Conservation (phyloP, 176 grass and related monocot genomes). For the Dendrocalamus sinicus region DNA sequence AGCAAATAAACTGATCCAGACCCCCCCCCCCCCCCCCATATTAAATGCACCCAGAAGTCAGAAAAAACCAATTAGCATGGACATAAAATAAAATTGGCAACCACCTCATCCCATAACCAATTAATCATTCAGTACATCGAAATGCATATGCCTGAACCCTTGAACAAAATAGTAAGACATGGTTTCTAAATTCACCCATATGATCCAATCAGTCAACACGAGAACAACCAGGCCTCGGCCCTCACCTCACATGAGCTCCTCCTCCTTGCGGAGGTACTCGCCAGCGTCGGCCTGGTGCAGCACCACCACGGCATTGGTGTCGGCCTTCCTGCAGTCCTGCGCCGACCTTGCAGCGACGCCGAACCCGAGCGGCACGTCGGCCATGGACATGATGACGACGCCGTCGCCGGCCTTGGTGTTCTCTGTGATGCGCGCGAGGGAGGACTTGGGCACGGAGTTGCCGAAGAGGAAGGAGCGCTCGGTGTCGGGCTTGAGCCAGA, state of each 20-base stretch:
- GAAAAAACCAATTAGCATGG: background rate
- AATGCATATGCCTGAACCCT: background rate
- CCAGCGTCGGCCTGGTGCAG: conserved; percentile 76
- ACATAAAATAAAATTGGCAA: background rate
- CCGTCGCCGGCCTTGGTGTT: conserved; percentile 75
- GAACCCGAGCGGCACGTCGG: conserved; percentile 81
- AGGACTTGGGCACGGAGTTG: conserved; percentile 84
- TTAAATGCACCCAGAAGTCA: background rate
- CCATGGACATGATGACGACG: conserved; percentile 84
- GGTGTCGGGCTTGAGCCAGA: conserved; percentile 88
- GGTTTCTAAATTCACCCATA: background rate
- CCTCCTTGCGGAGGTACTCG: conserved; percentile 82
- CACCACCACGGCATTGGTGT: conserved; percentile 76
- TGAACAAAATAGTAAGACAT: background rate
- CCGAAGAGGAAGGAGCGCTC: conserved; percentile 89
- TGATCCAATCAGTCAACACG: background rate
- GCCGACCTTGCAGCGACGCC: conserved; percentile 69
- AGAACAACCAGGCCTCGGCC: background rate
- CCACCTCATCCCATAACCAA: conserved; percentile 11
- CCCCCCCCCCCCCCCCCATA: too few relatives aligned
- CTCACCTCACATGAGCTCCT: conserved; percentile 71
- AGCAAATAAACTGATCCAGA: conserved; percentile 1
- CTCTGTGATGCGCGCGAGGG: conserved; percentile 87
- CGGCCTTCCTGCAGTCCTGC: conserved; percentile 85
- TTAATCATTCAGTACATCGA: conserved; percentile 16